Conservation (phyloP, 2,329 filamentous ascomycete species). For the Fusarium newnesense region DNA sequence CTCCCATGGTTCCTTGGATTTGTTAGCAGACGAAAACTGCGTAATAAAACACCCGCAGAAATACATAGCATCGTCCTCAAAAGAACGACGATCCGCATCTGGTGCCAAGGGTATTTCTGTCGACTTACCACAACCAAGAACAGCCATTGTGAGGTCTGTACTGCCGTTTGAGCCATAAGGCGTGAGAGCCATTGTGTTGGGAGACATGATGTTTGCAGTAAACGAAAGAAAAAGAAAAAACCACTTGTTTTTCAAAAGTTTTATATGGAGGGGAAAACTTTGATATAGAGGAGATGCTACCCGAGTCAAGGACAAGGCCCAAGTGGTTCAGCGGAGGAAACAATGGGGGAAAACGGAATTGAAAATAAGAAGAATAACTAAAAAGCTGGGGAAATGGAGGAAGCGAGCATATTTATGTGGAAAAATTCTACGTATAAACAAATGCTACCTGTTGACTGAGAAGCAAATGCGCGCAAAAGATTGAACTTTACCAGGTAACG, state of each 20-base stretch:
- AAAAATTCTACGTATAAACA: constrained; percentile 22
- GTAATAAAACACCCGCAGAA: not conserved
- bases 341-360: constrained; percentile 9
- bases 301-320: not conserved
- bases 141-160: constrained; percentile 74
- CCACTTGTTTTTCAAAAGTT: not conserved
- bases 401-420: constrained; percentile 21
- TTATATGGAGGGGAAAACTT: constrained; percentile 2
- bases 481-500: constrained; percentile 36
- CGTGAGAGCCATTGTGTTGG: constrained; percentile 44
- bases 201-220: constrained; percentile 40
- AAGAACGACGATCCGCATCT: not conserved
- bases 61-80: not conserved
- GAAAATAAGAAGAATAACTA: not conserved
- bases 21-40: constrained; percentile 14
- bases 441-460: constrained; percentile 31
- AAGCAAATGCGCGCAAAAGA: not conserved
- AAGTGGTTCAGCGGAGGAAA: constrained; percentile 10
- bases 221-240: constrained; percentile 20
- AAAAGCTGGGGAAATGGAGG: constrained; percentile 28
- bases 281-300: constrained; percentile 9
- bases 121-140: constrained; percentile 81
- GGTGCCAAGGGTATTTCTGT: not conserved
- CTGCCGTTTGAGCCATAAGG: constrained; percentile 50
- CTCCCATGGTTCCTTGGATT: constrained; percentile 82